Evolutionary conservation across 73 alveolate species (phyloP).

Genomic region (Symbiodinium pilosum): DNA sequence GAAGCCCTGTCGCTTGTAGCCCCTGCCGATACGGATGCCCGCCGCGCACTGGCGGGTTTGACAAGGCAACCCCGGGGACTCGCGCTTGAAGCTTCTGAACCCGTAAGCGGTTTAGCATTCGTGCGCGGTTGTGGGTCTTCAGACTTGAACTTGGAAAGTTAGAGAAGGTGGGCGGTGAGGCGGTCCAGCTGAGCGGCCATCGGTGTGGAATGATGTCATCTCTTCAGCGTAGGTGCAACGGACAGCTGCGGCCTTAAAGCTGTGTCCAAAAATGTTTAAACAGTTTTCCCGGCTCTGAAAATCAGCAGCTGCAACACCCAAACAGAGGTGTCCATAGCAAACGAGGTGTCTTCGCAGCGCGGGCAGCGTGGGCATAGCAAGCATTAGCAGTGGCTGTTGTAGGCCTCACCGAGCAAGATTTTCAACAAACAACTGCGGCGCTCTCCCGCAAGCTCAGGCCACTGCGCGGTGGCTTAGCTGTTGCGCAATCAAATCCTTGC

Average conservation of each 20-base stretch:
- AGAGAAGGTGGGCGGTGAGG: slow-evolving; percentile 56
- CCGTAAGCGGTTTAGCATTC: not conserved
- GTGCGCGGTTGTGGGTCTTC: not conserved
- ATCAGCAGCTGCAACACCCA: not conserved
- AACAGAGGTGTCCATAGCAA: not conserved
- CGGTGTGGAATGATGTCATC: no score
- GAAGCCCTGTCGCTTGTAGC: slow-evolving; percentile 73
- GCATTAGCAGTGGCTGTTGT: no score
- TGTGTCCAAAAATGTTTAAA: not conserved
- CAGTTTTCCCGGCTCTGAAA: slow-evolving; percentile 25
- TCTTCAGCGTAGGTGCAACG: no score
- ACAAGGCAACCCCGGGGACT: not conserved
- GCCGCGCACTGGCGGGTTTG: slow-evolving; percentile 73
- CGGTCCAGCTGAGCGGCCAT: slow-evolving; percentile 31
- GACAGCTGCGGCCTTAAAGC: no score
- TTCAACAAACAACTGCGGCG: no score
- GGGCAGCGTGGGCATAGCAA: no score
- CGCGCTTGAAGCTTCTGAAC: no score
- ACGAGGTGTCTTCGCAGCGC: no score
- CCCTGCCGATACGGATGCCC: slow-evolving; percentile 58
- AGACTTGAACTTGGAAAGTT: not conserved
- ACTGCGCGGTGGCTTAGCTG: no score
- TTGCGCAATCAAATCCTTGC: no score
- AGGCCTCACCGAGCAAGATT: no score
- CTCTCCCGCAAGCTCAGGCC: no score